phyloP scores from a whole-genome alignment of 2,329 filamentous ascomycete species.

The Monosporascus ibericus region DNA sequence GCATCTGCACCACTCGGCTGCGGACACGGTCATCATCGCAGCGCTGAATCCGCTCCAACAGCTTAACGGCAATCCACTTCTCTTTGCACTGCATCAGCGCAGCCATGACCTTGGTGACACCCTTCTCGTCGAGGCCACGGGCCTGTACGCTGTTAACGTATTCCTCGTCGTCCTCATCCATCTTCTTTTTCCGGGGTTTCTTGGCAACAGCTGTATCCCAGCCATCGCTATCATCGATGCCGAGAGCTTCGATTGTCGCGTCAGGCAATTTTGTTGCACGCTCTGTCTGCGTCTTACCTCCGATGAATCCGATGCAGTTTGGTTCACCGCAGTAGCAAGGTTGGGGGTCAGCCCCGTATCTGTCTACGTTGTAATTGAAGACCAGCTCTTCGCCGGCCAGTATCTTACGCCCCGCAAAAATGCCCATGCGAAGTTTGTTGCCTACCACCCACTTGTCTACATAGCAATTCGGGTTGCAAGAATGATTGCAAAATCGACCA shows the following conservation, averaged over 20 bases:
- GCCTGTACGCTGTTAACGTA: constrained; percentile 71
- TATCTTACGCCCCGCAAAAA: constrained; percentile 84
- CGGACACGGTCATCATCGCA: constrained; percentile 83
- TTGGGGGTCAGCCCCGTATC: constrained; percentile 93
- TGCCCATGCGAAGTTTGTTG: constrained; percentile 96
- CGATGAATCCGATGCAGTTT: constrained; percentile 94
- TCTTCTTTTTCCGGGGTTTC: constrained; percentile 88
- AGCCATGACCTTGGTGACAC: constrained; percentile 43
- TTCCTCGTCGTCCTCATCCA: constrained; percentile 85
- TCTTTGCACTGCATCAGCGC: constrained; percentile 96
- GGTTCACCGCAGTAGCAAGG: constrained; percentile 93
- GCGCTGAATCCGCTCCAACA: constrained; percentile 80
- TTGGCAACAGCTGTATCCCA: constrained; percentile 90
- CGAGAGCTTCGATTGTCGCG: constrained; percentile 87
- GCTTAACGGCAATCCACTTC: constrained; percentile 97
- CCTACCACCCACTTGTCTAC: constrained; percentile 99
- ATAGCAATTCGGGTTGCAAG: constrained; percentile 97
- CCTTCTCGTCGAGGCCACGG: constrained; percentile 26
- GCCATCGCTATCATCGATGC: constrained; percentile 85
- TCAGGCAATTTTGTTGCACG: constrained; percentile 86
- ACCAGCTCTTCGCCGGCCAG: constrained; percentile 89
- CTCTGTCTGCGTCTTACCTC: constrained; percentile 95
- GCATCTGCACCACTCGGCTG: constrained; percentile 88
- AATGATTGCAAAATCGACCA: constrained; percentile 97
- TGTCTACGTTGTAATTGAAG: constrained; percentile 99